Percentiles rank a stretch among this genome's conserved stretches.
These are phyloP conservation scores for Aspergillus kassunensis DNA, from an alignment of 495 filamentous ascomycete species.

Conservation along the genomic window DNA sequence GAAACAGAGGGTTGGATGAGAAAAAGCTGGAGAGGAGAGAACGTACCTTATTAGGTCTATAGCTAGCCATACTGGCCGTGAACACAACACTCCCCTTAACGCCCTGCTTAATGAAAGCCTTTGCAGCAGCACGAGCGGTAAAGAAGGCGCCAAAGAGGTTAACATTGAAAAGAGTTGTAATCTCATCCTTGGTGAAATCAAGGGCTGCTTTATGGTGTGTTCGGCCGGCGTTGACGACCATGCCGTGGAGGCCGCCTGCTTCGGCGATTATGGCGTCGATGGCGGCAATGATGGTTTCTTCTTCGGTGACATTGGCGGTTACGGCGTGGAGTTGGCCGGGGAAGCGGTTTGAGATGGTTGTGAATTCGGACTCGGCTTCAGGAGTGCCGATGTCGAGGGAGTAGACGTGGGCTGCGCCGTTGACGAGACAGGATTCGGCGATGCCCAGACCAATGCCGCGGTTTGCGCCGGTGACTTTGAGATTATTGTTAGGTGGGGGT, in stretches of 20 bases:
- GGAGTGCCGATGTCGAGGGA: constrained; percentile 59
- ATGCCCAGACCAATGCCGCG: constrained; percentile 1
- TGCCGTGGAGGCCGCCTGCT: not conserved
- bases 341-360: constrained; percentile 57
- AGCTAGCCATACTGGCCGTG: constrained; percentile 23
- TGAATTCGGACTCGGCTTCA: constrained; percentile 47
- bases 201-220: constrained; percentile 3
- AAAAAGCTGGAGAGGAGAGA: not conserved
- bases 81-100: constrained; percentile 23
- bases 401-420: constrained; percentile 44
- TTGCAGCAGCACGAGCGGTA: constrained; percentile 34
- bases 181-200: not conserved
- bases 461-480: constrained; percentile 4
- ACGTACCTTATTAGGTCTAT: constrained; percentile 29
- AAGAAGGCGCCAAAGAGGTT: constrained; percentile 35
- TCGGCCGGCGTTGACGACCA: constrained; percentile 3
- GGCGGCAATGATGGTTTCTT: constrained; percentile 18
- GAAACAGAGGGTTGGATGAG: constrained; percentile 23
- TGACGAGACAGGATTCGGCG: not conserved
- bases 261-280: constrained; percentile 23
- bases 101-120: constrained; percentile 25
- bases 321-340: constrained; percentile 63
- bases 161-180: constrained; percentile 6
- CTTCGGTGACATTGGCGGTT: constrained; percentile 53
- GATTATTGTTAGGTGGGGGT: not conserved